Base-by-base conservation (phyloP, 225 moss, liverwort and hornwort species). In the Thuidium tamariscinum region DNA sequence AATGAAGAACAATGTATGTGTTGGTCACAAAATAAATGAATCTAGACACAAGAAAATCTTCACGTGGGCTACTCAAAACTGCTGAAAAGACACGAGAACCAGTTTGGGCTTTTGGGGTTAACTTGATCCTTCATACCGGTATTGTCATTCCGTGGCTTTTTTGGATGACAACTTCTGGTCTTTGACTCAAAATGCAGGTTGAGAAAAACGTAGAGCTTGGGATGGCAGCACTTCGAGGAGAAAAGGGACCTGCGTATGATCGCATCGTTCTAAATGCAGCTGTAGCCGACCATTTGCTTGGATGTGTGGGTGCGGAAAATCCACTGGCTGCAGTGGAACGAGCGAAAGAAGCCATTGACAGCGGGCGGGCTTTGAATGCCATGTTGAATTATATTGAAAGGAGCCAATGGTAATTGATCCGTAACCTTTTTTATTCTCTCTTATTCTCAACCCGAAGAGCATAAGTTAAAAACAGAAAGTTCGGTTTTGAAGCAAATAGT, bases 191-290 rank as follows among this genome's bases (percentile, higher is more conserved):
- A 76, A 63, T 89, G 81, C 94, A 95, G 95, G 93, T 93, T 37
- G 89, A 90, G 77, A 97, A 88, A 84, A 95, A 97, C 89, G 92
- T 95, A 37, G 90, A 95, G 64, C 74, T 96, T 72, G 97, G 96
- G 51, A 92, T 96, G 89, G 95, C 95, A 49, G 96, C 97, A 75
- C 90, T 98, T 46, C 89, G 92, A 91, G 97, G 96, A 63, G 91
- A 94, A 80, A 93, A 86, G 84, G 97, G 96, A 84, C 94, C 95
- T 78, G 96, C 93, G 26, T 98, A 95, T 86, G 97, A 98, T 84
- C 95, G 97, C 9, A 95, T 98, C 79, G 94, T 98, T 59, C 81
- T 98, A 11, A 98, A 98, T 82, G 97, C 97, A 37, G 96, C 95
- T 56, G 93, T 98, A 63, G 92, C 93, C 63, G 97, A 98, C 91